phyloP scores from a whole-genome alignment of 768 basidiomycete genomes.

The Rhodocollybia butyracea region DNA sequence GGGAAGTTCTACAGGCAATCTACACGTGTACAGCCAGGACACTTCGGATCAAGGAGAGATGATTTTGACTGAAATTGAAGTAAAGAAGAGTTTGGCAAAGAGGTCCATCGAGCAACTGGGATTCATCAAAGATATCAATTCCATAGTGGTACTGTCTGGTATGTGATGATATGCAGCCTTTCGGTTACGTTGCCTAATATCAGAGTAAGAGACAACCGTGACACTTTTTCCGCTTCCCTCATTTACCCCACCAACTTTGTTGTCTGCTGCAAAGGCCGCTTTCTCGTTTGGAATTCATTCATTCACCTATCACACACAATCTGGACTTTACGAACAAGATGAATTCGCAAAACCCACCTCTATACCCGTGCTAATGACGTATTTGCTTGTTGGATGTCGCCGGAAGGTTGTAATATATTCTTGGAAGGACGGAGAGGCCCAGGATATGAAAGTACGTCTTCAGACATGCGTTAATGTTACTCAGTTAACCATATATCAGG shows the following conservation, averaged over 20 bases:
- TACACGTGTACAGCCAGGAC: slow-evolving; percentile 49
- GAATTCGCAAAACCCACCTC: slow-evolving; percentile 33
- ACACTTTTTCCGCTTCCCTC: slow-evolving; percentile 76
- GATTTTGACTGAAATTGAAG: slow-evolving; percentile 53
- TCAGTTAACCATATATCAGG: slow-evolving; percentile 43
- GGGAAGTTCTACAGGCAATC: slow-evolving; percentile 54
- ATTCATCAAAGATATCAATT: slow-evolving; percentile 81
- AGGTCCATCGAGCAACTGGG: slow-evolving; percentile 86
- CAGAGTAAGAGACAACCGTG: slow-evolving; percentile 57
- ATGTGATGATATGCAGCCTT: slow-evolving; percentile 15
- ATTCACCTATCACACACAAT: slow-evolving; percentile 42
- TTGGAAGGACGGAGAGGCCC: slow-evolving; percentile 83
- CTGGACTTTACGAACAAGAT: slow-evolving; percentile 15
- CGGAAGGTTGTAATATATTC: slow-evolving; percentile 81
- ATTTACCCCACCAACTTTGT: slow-evolving; percentile 64
- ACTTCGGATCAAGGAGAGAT: slow-evolving; percentile 29
- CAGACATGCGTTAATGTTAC: not conserved
- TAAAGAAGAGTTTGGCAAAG: slow-evolving; percentile 60
- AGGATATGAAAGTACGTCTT: slow-evolving; percentile 60
- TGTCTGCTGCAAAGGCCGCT: slow-evolving; percentile 76
- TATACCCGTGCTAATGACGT: slow-evolving; percentile 69
- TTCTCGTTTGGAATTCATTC: slow-evolving; percentile 80
- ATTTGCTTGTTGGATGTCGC: slow-evolving; percentile 81
- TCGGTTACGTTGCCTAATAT: slow-evolving; percentile 1
- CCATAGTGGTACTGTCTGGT: slow-evolving; percentile 85